Base-by-base conservation (phyloP, 257 asterid genomes). In the Primulina eburnea region DNA sequence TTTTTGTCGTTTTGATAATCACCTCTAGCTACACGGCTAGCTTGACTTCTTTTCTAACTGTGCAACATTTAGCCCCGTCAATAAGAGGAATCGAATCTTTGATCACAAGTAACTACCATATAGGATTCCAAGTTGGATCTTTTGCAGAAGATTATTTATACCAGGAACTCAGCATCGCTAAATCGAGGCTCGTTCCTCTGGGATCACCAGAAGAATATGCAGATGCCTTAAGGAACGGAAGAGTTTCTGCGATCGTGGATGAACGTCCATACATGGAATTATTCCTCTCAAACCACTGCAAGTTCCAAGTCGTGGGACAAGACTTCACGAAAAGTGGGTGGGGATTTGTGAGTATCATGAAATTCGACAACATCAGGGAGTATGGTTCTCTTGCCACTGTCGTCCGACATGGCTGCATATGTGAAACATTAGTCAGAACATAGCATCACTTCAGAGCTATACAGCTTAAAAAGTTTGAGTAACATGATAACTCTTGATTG, bases 21-120 rank as follows among this genome's bases (percentile, higher is more conserved):
- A 78, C 83, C 52, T 86, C 89, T 35, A 86, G 89, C 78, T 86
- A 86, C 75, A 86, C 89, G 10, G 87, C 92, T 4, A 86, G 87
- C 73, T 78, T 86, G 79, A 86, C 92, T 17, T 83, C 89, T 21
- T 80, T 86, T 78, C 84, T 86, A 16, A 86, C 92, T 7, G 87
- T 82, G 3, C 87, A 82, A 63, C 92, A 78, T 75, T 56, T 77
- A 5, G 62, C 83, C 57, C 80, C 89, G 20, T 65, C 90, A n/a
- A 80, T 85, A 57, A 85, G 77, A 4, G 88, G 90, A 24, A 80
- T 85, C 4, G 90, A 85, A 18, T 76, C 86, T 63, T 70, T 85
- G 77, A 76, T 80, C 40, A 10, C 60, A 69, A 75, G 72, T 55
- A 71, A 66, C 33, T 79, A 62, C 30, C 78, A 69, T 6, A 77